Evolutionary conservation across 495 filamentous ascomycete genomes (phyloP).

Genomic region (Penicillium goetzii): DNA sequence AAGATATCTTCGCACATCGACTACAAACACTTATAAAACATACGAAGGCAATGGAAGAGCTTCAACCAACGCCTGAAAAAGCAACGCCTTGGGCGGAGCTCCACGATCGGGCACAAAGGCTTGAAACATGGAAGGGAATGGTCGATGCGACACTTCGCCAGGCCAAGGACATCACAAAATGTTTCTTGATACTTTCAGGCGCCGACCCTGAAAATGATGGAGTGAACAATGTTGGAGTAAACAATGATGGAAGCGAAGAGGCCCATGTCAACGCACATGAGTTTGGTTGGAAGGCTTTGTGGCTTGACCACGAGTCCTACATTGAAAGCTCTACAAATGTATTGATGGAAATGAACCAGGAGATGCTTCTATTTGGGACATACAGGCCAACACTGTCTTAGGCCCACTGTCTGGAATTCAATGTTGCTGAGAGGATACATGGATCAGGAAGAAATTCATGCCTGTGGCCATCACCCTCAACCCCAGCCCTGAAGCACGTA

Average conservation of each 20-base stretch:
- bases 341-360: neutral
- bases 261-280: neutral
- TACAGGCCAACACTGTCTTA: neutral
- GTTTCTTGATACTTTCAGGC: neutral
- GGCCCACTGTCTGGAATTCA: neutral
- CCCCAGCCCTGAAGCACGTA: neutral
- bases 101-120: neutral
- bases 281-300: neutral
- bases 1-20: neutral
- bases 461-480: neutral
- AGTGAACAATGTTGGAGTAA: neutral
- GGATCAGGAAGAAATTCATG: neutral
- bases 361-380: neutral
- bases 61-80: neutral
- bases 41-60: neutral
- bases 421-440: neutral
- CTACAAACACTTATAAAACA: neutral
- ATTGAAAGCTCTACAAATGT: neutral
- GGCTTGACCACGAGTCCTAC: neutral
- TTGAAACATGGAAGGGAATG: neutral
- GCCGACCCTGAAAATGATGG: neutral
- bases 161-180: neutral
- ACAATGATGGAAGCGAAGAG: neutral
- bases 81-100: neutral
- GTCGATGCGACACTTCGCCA: neutral